Evolutionary conservation across 78 protist genomes (phyloP), one percentile per base, ranked within the genome.

Genomic region (Pelomyxa schiedti): DNA sequence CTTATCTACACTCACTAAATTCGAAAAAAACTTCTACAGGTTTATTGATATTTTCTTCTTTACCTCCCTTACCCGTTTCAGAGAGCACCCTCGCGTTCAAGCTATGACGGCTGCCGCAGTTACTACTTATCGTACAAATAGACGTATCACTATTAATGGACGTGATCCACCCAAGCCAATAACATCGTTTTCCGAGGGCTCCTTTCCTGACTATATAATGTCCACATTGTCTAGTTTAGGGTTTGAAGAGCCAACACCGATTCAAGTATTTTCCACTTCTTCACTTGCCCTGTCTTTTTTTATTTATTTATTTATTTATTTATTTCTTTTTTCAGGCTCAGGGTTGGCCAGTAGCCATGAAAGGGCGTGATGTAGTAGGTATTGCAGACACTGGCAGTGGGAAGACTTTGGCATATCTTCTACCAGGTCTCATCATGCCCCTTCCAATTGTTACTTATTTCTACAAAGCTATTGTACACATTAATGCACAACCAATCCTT

Each of bases 351-450:
- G 76, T 81, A 7, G 90, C 90, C 8, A 73, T 96, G 7, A 67
- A 70, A 0, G 97, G 84, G 38, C n/a, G 22, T 22, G 88, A 87
- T 65, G 41, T 87, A 28, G 72, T 96, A 42, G 97, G 92, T 24
- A 53, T 93, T 7, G 97, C 98, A 3, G 85, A 93, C 81, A 96
- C 99, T 0, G 99, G 99, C 4, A 86, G 93, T 0, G 99, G 99
- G 28, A 96, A 96, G 82, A 96, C 99, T 0, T 76, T 93, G 29
- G 90, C 96, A 4, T 96, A 90, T 83, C 73, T 82, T n/a, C 83
- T 96, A 24, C 99, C 98, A 28, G 85, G 83, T 38, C 74, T 91
- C 39, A 42, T 88, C n/a, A n/a, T n/a, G n/a, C n/a, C n/a, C n/a
- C n/a, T n/a, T n/a, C n/a, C n/a, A n/a, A n/a, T n/a, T 80, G 35